Conservation (phyloP, 2,329 filamentous ascomycete species). For the Scedosporium boydii region DNA sequence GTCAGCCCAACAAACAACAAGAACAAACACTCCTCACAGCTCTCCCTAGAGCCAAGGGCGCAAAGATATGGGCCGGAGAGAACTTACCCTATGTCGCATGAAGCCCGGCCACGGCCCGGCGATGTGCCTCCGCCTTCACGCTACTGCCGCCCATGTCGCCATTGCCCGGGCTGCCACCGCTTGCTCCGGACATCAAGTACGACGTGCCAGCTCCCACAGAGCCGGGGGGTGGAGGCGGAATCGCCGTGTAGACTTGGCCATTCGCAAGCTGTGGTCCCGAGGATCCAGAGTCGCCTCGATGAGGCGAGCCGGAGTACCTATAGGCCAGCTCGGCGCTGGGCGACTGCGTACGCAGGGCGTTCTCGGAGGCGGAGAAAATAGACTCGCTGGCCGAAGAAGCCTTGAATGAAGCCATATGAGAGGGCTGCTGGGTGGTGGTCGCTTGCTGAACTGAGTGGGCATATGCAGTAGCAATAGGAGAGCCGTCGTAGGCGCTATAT, state of each 20-base stretch:
- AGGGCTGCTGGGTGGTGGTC: constrained; percentile 6
- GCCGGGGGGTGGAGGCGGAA: not conserved
- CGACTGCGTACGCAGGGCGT: constrained; percentile 9
- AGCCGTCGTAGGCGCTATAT: not conserved
- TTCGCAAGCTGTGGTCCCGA: not conserved
- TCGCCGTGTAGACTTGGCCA: constrained; percentile 2
- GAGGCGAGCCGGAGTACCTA: constrained; percentile 8
- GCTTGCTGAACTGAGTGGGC: not conserved
- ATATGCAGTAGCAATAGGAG: not conserved
- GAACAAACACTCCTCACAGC: not conserved
- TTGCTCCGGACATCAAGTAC: not conserved
- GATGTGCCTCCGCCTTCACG: not conserved
- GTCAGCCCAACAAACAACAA: not conserved
- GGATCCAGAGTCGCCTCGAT: not conserved
- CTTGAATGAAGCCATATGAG: constrained; percentile 2
- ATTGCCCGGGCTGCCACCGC: not conserved
- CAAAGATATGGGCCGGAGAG: not conserved
- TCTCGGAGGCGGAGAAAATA: constrained; percentile 11
- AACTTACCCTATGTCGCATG: not conserved
- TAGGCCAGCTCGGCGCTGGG: constrained; percentile 11
- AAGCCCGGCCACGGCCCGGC: not conserved
- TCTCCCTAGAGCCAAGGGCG: not conserved
- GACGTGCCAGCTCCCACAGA: not conserved
- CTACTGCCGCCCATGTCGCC: not conserved
- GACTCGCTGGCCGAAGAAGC: constrained; percentile 7